Percentiles rank a stretch among this genome's conserved stretches.
Conservation (phyloP, 495 filamentous ascomycete species). For the Ramalina intermedia region DNA sequence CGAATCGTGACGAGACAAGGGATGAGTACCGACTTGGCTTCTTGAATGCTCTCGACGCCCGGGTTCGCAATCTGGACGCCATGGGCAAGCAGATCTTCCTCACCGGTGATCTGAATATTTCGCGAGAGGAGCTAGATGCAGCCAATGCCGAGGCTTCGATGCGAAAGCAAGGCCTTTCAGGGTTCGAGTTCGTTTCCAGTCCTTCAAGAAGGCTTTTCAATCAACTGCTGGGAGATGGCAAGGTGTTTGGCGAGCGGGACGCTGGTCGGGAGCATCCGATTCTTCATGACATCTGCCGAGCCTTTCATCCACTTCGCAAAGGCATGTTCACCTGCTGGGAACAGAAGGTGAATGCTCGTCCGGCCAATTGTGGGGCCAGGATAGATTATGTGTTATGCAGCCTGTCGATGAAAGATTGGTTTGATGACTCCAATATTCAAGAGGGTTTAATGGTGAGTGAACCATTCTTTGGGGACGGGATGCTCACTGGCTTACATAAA, state of each 20-base stretch:
- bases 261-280: conserved; percentile 58
- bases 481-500: conserved; percentile 8
- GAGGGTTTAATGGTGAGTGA: conserved; percentile 64
- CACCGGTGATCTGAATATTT: conserved; percentile 84
- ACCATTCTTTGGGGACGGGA: not conserved
- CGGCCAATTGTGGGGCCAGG: conserved; percentile 77
- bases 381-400: conserved; percentile 91
- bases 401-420: conserved; percentile 68
- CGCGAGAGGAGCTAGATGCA: conserved; percentile 56
- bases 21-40: conserved; percentile 74
- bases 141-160: conserved; percentile 55
- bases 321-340: conserved; percentile 99
- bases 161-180: conserved; percentile 49
- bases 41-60: conserved; percentile 60
- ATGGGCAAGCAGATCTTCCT: conserved; percentile 72
- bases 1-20: conserved; percentile 70
- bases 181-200: conserved; percentile 54
- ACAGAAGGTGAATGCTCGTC: conserved; percentile 69
- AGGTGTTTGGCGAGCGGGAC: conserved; percentile 55
- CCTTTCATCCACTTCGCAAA: conserved; percentile 59
- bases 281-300: conserved; percentile 74
- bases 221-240: conserved; percentile 59
- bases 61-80: conserved; percentile 69
- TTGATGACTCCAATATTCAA: conserved; percentile 79
- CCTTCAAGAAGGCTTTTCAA: conserved; percentile 77